phyloP scores from a whole-genome alignment of 345 rosid species.

The Linum usitatissimum region DNA sequence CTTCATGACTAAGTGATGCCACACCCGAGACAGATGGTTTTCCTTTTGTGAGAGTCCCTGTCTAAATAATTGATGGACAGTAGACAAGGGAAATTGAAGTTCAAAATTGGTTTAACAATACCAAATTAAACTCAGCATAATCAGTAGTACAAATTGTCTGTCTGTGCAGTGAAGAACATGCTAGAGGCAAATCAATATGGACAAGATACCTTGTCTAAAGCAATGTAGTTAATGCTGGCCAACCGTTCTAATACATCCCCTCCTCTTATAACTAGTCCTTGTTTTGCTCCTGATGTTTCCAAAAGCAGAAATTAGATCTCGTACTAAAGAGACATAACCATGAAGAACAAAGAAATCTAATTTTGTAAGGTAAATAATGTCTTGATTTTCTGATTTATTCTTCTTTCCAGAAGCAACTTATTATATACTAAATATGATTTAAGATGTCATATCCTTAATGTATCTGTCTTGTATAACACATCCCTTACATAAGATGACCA shows the following conservation, averaged over 20 bases:
- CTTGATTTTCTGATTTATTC: not conserved
- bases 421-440: not conserved
- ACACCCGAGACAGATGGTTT: constrained; percentile 66
- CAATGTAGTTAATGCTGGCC: constrained; percentile 61
- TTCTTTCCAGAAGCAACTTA: not conserved
- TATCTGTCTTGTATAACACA: not conserved
- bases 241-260: constrained; percentile 91
- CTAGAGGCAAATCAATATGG: not conserved
- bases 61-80: constrained; percentile 31
- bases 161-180: not conserved
- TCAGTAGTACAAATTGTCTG: not conserved
- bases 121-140: not conserved
- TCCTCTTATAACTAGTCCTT: constrained; percentile 93
- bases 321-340: constrained; percentile 3
- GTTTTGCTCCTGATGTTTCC: constrained; percentile 69
- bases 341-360: not conserved
- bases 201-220: constrained; percentile 70
- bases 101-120: not conserved
- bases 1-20: constrained; percentile 45
- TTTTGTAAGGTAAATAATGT: not conserved
- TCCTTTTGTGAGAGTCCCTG: constrained; percentile 96
- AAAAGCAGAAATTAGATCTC: constrained; percentile 12
- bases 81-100: not conserved
- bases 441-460: not conserved
- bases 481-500: constrained; percentile 11